Percentiles rank a stretch among this genome's conserved stretches.
phyloP scores from a whole-genome alignment of 2,329 filamentous ascomycete species.

The Aureobasidium lini region DNA sequence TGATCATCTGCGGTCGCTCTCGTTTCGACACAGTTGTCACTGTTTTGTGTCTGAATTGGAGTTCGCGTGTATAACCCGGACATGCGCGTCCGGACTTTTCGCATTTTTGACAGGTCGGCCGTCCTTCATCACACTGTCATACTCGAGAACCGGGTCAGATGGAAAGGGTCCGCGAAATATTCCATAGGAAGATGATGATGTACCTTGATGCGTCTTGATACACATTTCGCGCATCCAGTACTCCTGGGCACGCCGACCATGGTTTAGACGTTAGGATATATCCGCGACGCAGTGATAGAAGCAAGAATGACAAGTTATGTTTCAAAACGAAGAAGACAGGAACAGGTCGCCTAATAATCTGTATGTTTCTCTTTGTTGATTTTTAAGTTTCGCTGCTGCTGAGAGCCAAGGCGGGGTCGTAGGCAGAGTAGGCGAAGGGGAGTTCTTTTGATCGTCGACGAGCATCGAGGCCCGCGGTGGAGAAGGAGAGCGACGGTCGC shows the following conservation, averaged over 20 bases:
- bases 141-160: not conserved
- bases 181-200: not conserved
- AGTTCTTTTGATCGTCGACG: not conserved
- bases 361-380: not conserved
- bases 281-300: not conserved
- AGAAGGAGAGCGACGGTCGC: not conserved
- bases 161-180: not conserved
- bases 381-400: not conserved
- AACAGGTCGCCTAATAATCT: not conserved
- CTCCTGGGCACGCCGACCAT: conserved; percentile 12
- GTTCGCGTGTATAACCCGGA: not conserved
- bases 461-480: not conserved
- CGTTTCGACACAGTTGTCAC: not conserved
- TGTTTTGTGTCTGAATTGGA: conserved; percentile 1
- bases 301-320: not conserved
- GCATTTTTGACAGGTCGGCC: conserved; percentile 7
- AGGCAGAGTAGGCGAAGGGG: not conserved
- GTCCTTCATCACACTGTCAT: conserved; percentile 11
- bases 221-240: conserved; percentile 10
- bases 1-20: not conserved
- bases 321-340: not conserved
- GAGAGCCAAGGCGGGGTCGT: conserved; percentile 4
- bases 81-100: conserved; percentile 6
- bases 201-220: conserved; percentile 12
- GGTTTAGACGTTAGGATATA: not conserved